Evolutionary conservation across 225 moss, liverwort and hornwort species (phyloP), one percentile per base, ranked within the genome.

Genomic region (Marchantia polymorpha): DNA sequence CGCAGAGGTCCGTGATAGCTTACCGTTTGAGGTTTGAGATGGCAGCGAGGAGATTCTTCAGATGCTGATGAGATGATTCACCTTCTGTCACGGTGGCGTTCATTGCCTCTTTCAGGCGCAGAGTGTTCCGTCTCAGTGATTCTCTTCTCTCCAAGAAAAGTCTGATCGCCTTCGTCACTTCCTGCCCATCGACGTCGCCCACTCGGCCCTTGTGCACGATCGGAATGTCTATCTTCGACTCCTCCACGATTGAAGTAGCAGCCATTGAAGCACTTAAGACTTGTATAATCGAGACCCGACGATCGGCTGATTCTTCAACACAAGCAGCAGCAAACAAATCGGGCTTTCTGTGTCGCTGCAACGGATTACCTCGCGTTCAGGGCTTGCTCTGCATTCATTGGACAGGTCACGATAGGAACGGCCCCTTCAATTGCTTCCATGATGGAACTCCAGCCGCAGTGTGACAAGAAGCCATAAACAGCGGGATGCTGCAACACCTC

Each of bases 391-490:
- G 82, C 84, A 9, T 48, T n/a, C 80, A 85, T 72, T 14, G 87
- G 87, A 76, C 87, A 83, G 2, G 69, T 80, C 19, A 84, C 58
- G 64, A 85, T 80, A 2, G 85, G 87, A 73, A 85, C 82, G 47
- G 83, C 87, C 31, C 68, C 77, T 73, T 73, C 56, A 7, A 85
- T 65, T 65, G 58, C 72, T 39, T 88, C 87, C 25, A 85, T 54
- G 20, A 70, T 47, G 7, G 87, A 85, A 23, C 83, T 82, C 87
- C 87, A 88, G 51, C 84, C 87, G 66, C 87, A 83, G 67, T 88
- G 87, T 4, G 82, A 73, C 0, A 82, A 63, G 27, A 88, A 88
- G 12, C 82, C 84, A 7, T 85, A 78, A 19, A 82, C 60, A 8
- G 87, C 61, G 12, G 75, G 77, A 60, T 87, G 87, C 10, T 64